Conservation (phyloP, 805 yeast species). For the Saturnispora galanensis region DNA sequence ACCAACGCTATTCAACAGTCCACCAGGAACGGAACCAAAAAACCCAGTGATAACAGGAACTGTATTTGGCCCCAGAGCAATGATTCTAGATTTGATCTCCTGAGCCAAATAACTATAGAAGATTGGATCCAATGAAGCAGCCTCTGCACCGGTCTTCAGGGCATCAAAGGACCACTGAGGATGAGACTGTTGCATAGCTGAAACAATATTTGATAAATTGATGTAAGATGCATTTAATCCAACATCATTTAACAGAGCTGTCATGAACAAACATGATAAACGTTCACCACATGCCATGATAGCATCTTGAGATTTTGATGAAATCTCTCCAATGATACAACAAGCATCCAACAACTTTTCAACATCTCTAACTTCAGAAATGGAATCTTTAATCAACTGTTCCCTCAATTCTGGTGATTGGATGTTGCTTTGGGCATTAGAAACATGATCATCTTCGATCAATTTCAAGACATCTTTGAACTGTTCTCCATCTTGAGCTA, state of each 20-base stretch:
- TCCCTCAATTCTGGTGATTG: conserved; percentile 34
- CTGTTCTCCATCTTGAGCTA: conserved; percentile 45
- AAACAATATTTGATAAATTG: conserved; percentile 63
- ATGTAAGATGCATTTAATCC: conserved; percentile 73
- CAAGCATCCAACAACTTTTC: conserved; percentile 74
- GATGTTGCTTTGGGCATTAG: conserved; percentile 56
- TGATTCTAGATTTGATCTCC: conserved; percentile 41
- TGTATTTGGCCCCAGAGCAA: conserved; percentile 28
- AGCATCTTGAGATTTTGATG: conserved; percentile 77
- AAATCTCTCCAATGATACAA: conserved; percentile 83
- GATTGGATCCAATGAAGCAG: conserved; percentile 41
- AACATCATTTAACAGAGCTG: conserved; percentile 71
- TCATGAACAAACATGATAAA: conserved; percentile 80
- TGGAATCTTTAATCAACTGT: conserved; percentile 49
- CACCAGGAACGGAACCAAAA: conserved; percentile 95
- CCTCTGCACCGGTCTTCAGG: conserved; percentile 9
- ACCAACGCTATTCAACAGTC: conserved; percentile 84
- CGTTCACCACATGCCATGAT: conserved; percentile 94
- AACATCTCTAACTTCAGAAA: conserved; percentile 57
- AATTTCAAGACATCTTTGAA: conserved; percentile 51
- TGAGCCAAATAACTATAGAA: conserved; percentile 51
- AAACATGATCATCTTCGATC: conserved; percentile 68
- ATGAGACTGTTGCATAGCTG: conserved; percentile 27
- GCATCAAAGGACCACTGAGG: conserved; percentile 41
- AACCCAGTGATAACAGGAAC: conserved; percentile 95